A percentile compares a stretch with the other conserved stretches of the same genome.
These are phyloP conservation scores for Limtongozyma cylindracea DNA, from an alignment of 805 yeast genomes.

Conservation along the genomic window DNA sequence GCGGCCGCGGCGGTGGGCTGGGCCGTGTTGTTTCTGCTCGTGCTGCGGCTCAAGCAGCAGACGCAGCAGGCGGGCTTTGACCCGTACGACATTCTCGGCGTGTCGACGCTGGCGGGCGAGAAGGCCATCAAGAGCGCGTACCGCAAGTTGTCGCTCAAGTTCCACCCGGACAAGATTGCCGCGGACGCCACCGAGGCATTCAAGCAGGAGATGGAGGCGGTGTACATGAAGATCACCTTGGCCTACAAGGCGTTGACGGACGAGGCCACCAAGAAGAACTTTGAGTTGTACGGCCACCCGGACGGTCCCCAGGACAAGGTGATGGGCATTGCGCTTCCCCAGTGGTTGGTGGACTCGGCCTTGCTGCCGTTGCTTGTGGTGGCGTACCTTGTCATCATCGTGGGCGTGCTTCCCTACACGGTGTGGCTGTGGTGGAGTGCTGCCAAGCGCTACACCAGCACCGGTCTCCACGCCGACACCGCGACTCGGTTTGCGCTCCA, in stretches of 20 bases:
- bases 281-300: conserved; percentile 80
- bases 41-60: too few relatives aligned
- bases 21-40: conserved; percentile 19
- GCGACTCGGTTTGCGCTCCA: conserved; percentile 54
- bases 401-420: conserved; percentile 49
- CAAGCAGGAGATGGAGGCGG: conserved; percentile 36
- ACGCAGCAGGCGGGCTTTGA: conserved; percentile 37
- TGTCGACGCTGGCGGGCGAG: conserved; percentile 41
- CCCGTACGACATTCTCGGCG: conserved; percentile 72
- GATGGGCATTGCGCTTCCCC: conserved; percentile 91
- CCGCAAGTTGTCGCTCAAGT: conserved; percentile 66
- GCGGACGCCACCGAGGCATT: conserved; percentile 32
- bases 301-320: conserved; percentile 84
- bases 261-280: conserved; percentile 62
- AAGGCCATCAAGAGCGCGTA: conserved; percentile 61
- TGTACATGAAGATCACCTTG: conserved; percentile 58
- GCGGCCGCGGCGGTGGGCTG: too few relatives aligned
- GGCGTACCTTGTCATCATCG: conserved; percentile 45
- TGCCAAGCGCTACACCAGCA: conserved; percentile 56
- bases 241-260: conserved; percentile 94
- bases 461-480: conserved; percentile 65
- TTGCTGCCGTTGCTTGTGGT: conserved; percentile 39
- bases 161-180: conserved; percentile 83
- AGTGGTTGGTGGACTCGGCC: conserved; percentile 66
- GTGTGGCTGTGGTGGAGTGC: conserved; percentile 85